Evolutionary conservation across 805 yeast species (phyloP), one percentile per base, ranked within the genome.

Genomic region (Metschnikowia lochheadii): DNA sequence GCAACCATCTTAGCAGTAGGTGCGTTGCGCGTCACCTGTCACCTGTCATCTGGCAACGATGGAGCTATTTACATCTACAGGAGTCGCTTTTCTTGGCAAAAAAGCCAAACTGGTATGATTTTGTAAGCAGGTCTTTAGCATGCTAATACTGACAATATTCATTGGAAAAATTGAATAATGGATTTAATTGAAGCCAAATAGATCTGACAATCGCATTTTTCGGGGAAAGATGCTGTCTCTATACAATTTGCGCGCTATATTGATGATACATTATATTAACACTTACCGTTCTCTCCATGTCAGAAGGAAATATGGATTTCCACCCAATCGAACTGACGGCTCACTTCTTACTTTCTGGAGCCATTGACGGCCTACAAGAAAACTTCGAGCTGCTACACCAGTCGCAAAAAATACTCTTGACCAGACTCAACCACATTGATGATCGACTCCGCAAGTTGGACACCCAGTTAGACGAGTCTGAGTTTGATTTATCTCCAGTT

Each of bases 261-360:
- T 8, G 17, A 8, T 11, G 3, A n/a, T n/a, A 38, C 17, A 17
- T 3, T 8, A 14, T 3, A 20, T 3, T 3, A 8, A 2, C 8
- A 3, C 18, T 6, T 10, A n/a, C 17, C 29, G 1, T 7, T n/a
- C 10, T 13, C n/a, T 18, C 11, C n/a, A 42, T 42, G 45, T 32
- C 45, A 3, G 52, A 49, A 13, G 58, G 50, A n/a, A 33, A 37
- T 10, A 43, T 53, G 33, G 76, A 77, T 31, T 68, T 81, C 14
- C 86, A 82, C 59, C 84, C 85, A 0, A 73, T 82, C 40, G 87
- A 82, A 53, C 67, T 81, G 29, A 74, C 81, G 2, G 84, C 82
- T 0, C 87, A 82, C 53, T 66, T 80, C 8, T 61, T 82, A 1
- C 59, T 82, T 6, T 82, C 82, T 32, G 77, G 79, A 1, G 77